Conservation (phyloP, 108 stramenopile genomes). For the Aureococcus anophagefferens region DNA sequence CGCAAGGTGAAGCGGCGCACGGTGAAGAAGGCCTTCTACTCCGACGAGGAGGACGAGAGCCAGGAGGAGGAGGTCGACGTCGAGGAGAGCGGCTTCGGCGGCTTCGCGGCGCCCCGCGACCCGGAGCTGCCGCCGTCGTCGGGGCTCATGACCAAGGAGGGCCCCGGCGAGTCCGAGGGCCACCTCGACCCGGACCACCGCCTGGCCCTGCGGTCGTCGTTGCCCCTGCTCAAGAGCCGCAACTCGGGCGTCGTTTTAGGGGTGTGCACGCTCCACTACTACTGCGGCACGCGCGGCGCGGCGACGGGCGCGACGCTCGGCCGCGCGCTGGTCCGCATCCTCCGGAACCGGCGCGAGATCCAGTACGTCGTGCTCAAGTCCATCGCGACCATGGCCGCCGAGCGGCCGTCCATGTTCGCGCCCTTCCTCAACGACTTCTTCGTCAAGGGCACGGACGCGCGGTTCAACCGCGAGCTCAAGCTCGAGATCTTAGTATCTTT, state of each 20-base stretch:
- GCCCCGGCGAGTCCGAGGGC: slow-evolving; percentile 43
- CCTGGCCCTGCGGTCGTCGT: slow-evolving; percentile 59
- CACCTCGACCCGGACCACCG: slow-evolving; percentile 85
- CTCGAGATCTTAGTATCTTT: slow-evolving; percentile 81
- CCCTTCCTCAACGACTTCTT: slow-evolving; percentile 90
- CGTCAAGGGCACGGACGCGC: slow-evolving; percentile 81
- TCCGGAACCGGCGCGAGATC: slow-evolving; percentile 83
- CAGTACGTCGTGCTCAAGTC: slow-evolving; percentile 88
- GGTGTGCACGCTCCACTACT: slow-evolving; percentile 81
- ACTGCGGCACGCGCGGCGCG: slow-evolving; percentile 75
- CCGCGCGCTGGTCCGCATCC: slow-evolving; percentile 86
- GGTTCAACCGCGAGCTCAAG: slow-evolving; percentile 82
- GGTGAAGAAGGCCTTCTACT: slow-evolving; percentile 88
- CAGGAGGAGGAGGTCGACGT: slow-evolving; percentile 65
- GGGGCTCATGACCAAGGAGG: background rate
- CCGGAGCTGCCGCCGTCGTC: too few species aligned
- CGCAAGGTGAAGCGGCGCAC: slow-evolving; percentile 54
- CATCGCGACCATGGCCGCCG: slow-evolving; percentile 73
- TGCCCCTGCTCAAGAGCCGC: slow-evolving; percentile 82
- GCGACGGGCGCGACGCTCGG: slow-evolving; percentile 52
- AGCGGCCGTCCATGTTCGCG: slow-evolving; percentile 86
- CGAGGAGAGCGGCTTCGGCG: slow-evolving; percentile 13
- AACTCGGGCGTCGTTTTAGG: slow-evolving; percentile 91
- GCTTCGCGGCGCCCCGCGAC: background rate
- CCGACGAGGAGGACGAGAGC: slow-evolving; percentile 87